Conservation (phyloP, 202 grass and related monocot genomes). For the Elaeis oleifera region DNA sequence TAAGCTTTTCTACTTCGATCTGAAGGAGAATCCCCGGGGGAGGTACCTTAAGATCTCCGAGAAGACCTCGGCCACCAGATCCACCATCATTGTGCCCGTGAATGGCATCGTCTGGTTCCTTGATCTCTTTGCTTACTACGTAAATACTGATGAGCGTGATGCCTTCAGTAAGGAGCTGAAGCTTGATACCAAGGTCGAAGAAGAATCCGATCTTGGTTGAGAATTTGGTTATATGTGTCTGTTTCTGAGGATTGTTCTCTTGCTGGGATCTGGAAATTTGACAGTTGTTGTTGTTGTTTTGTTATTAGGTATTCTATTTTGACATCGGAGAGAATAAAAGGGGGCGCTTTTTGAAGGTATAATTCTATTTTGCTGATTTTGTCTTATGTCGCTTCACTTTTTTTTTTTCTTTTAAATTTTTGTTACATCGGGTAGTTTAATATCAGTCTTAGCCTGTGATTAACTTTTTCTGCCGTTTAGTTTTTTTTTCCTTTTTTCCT, state of each 20-base stretch:
- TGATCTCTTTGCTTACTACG: slow-evolving; percentile 8
- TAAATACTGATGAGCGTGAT: not conserved
- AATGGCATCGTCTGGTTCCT: slow-evolving; percentile 7
- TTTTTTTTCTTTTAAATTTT: too few relatives aligned
- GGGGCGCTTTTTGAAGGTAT: slow-evolving; percentile 10
- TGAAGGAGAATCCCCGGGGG: slow-evolving; percentile 8
- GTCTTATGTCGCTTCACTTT: too few relatives aligned
- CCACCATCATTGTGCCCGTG: slow-evolving; percentile 11
- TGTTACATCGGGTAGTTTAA: too few relatives aligned
- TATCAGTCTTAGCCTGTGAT: too few relatives aligned
- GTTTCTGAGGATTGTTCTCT: too few relatives aligned
- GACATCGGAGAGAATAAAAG: slow-evolving; percentile 16
- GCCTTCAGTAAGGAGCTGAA: slow-evolving; percentile 5
- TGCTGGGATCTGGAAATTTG: too few relatives aligned
- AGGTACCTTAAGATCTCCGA: slow-evolving; percentile 10
- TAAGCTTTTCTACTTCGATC: slow-evolving; percentile 12
- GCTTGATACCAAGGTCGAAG: slow-evolving; percentile 5
- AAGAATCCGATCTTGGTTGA: not conserved
- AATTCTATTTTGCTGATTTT: too few relatives aligned
- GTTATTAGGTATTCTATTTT: slow-evolving; percentile 4
- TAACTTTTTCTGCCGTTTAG: too few relatives aligned
- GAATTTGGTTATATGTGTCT: too few relatives aligned
- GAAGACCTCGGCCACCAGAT: slow-evolving; percentile 3
- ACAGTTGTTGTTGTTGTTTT: not conserved
- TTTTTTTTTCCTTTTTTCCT: too few relatives aligned